These are phyloP conservation scores for Globisporangium abappressorium DNA, from an alignment of 352 stramenopile genomes.

Conservation along the genomic window DNA sequence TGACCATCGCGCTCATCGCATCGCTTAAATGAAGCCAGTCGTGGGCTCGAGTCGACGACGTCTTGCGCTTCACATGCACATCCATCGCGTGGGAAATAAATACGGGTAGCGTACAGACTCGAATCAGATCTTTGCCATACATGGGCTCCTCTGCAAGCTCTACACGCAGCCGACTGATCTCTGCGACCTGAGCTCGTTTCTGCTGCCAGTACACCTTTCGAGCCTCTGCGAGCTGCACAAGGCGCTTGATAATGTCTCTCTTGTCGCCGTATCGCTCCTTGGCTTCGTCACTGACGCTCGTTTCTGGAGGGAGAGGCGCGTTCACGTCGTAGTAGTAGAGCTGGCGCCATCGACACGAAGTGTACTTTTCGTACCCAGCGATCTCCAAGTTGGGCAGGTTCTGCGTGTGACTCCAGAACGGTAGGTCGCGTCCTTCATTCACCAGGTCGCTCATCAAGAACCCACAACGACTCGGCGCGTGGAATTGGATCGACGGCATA, in stretches of 20 bases:
- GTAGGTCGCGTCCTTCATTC: constrained; percentile 27
- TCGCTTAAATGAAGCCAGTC: constrained; percentile 28
- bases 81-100: constrained; percentile 80
- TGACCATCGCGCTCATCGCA: constrained; percentile 50
- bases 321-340: constrained; percentile 51
- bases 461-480: constrained; percentile 34
- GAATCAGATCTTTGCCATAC: constrained; percentile 44
- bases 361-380: constrained; percentile 23
- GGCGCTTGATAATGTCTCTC: constrained; percentile 35
- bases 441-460: constrained; percentile 47
- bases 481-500: constrained; percentile 37
- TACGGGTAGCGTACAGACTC: constrained; percentile 44
- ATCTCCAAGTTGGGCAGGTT: constrained; percentile 54
- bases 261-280: constrained; percentile 25
- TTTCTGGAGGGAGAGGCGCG: constrained; percentile 26
- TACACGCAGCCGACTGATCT: constrained; percentile 26
- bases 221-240: constrained; percentile 28
- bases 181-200: constrained; percentile 29
- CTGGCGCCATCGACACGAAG: constrained; percentile 28
- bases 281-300: constrained; percentile 18
- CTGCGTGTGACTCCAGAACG: constrained; percentile 31
- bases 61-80: constrained; percentile 36
- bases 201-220: constrained; percentile 36
- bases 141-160: constrained; percentile 45
- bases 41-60: background rate